Evolutionary conservation across 495 filamentous ascomycete species (phyloP), one percentile per base, ranked within the genome.

Genomic region (Poronia punctata): DNA sequence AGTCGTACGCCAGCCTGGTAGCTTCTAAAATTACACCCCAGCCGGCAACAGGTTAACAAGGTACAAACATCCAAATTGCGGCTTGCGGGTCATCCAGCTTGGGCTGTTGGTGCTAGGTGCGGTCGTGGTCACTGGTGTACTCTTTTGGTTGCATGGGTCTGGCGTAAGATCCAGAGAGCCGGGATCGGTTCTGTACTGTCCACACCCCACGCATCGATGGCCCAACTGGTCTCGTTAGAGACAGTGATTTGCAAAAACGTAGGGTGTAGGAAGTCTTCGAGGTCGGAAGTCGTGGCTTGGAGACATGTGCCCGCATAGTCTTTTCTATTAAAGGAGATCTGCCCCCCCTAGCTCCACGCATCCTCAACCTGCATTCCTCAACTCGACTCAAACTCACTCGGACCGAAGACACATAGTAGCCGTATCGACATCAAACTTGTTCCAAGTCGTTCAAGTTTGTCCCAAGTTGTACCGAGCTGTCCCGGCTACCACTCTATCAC

Each of bases 361-460:
- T 44, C 51, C 49, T 45, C 46, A 41, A 48, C 46, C 36, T 39
- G 37, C 52, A 56, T 56, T 55, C 55, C 42, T 43, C 52, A 46
- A 42, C 42, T 43, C 45, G 46, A 50, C 48, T 42, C 42, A 43
- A 52, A 56, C 52, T 52, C 55, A 56, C 45, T 41, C 52, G 52
- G 55, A 46, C 38, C 43, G 27, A 50, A 53, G 40, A 49, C 46
- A 48, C 25, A 40, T n/a, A n/a, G n/a, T n/a, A n/a, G n/a, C n/a
- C n/a, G n/a, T n/a, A n/a, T n/a, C n/a, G n/a, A n/a, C n/a, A n/a
- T n/a, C n/a, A n/a, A n/a, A n/a, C n/a, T n/a, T n/a, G n/a, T n/a
- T n/a, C n/a, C n/a, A n/a, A n/a, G n/a, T n/a, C n/a, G n/a, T n/a
- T n/a, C n/a, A n/a, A n/a, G n/a, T n/a, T n/a, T 46, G 43, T 51